These are phyloP conservation scores for Phytophthora fragariaefolia DNA, from an alignment of 352 stramenopile genomes.

Conservation along the genomic window DNA sequence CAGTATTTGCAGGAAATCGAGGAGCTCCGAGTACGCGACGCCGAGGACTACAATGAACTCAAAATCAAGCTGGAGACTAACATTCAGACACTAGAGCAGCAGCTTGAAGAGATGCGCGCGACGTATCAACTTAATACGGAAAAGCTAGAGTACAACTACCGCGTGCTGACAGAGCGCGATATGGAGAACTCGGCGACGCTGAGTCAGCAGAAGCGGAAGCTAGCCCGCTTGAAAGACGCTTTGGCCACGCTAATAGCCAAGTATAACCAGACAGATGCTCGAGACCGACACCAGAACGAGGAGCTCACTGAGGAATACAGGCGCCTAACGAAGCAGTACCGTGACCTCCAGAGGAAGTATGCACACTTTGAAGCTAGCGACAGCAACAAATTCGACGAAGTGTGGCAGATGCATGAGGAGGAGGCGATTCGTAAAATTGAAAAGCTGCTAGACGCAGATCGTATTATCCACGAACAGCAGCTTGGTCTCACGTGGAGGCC, in stretches of 20 bases:
- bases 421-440: conserved; percentile 85
- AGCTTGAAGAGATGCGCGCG: conserved; percentile 95
- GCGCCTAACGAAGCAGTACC: conserved; percentile 95
- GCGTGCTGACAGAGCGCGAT: conserved; percentile 94
- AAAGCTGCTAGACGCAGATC: conserved; percentile 89
- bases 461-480: conserved; percentile 92
- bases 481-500: conserved; percentile 85
- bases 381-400: conserved; percentile 85
- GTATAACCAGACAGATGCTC: conserved; percentile 92
- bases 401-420: conserved; percentile 94
- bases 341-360: conserved; percentile 95
- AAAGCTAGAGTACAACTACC: conserved; percentile 97
- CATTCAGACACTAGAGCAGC: conserved; percentile 96
- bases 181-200: conserved; percentile 95
- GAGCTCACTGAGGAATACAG: conserved; percentile 95
- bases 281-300: conserved; percentile 90
- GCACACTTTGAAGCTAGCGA: conserved; percentile 94
- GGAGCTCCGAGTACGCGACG: conserved; percentile 89
- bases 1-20: conserved; percentile 93
- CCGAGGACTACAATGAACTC: conserved; percentile 95
- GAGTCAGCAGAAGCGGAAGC: conserved; percentile 93
- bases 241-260: conserved; percentile 89
- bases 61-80: conserved; percentile 98
- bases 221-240: conserved; percentile 93
- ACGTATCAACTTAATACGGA: conserved; percentile 97